phyloP scores from a whole-genome alignment of 371 early-diverging fungal genomes.

The Capillidium heterosporum region DNA sequence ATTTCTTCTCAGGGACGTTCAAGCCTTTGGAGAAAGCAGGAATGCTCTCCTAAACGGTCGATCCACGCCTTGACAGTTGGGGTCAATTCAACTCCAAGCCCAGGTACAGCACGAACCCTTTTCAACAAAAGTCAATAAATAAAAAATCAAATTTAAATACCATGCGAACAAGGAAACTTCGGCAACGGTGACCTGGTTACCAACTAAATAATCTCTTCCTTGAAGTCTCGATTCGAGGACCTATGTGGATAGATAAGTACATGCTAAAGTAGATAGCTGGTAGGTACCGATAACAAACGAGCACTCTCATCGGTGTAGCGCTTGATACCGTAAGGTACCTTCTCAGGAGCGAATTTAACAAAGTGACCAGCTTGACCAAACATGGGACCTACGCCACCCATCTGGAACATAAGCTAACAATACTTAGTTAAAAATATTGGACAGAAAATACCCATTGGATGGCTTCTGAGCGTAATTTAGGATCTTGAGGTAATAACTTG shows the following conservation, averaged over 20 bases:
- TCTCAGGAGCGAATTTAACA: slow-evolving; percentile 19
- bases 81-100: background rate
- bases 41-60: slow-evolving; percentile 3
- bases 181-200: slow-evolving; percentile 8
- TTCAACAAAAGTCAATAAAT: background rate
- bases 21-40: slow-evolving; percentile 4
- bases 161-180: background rate
- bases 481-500: slow-evolving; percentile 17
- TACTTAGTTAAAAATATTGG: background rate
- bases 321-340: slow-evolving; percentile 23
- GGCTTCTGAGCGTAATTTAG: slow-evolving; percentile 17
- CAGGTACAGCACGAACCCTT: background rate
- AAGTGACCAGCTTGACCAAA: slow-evolving; percentile 23
- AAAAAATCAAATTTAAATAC: background rate
- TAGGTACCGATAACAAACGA: slow-evolving; percentile 16
- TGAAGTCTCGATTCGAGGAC: slow-evolving; percentile 8
- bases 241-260: too few relatives aligned
- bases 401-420: slow-evolving; percentile 22
- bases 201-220: slow-evolving; percentile 16
- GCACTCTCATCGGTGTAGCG: slow-evolving; percentile 21
- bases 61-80: slow-evolving; percentile 8
- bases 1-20: slow-evolving; percentile 8
- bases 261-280: background rate
- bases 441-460: slow-evolving; percentile 16
- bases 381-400: slow-evolving; percentile 18